Conservation (phyloP, 176 grass and related monocot species). For the Eleusine indica region DNA sequence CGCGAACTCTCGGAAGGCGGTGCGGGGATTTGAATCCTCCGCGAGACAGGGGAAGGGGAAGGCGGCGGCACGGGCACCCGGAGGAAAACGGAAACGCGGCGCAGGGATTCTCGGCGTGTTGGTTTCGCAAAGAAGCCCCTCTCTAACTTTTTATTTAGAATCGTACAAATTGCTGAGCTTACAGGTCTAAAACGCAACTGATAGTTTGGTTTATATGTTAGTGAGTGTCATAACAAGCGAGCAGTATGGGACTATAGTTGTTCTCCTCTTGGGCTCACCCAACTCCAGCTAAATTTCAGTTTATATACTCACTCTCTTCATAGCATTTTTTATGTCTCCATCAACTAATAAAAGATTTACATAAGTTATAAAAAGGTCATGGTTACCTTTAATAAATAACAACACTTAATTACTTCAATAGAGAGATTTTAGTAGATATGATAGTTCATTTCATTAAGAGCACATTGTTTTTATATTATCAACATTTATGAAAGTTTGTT, state of each 20-base stretch:
- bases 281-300: background rate
- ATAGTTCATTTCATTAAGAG: too few relatives aligned
- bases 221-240: background rate
- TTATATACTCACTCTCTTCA: too few relatives aligned
- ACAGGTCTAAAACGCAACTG: background rate
- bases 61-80: background rate
- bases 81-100: background rate
- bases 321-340: too few relatives aligned
- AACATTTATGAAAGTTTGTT: too few relatives aligned
- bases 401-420: too few relatives aligned
- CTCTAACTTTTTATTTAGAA: background rate
- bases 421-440: too few relatives aligned
- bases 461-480: too few relatives aligned
- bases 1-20: background rate
- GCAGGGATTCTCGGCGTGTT: background rate
- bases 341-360: too few relatives aligned
- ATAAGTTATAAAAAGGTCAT: too few relatives aligned
- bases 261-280: background rate
- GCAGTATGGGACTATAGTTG: background rate
- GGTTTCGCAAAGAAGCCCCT: background rate
- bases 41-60: background rate
- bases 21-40: conserved; percentile 36
- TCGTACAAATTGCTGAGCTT: background rate
- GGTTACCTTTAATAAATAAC: too few relatives aligned
- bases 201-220: background rate